These are phyloP conservation scores for Xylona heveae DNA, from an alignment of 495 filamentous ascomycete species.

Conservation along the genomic window DNA sequence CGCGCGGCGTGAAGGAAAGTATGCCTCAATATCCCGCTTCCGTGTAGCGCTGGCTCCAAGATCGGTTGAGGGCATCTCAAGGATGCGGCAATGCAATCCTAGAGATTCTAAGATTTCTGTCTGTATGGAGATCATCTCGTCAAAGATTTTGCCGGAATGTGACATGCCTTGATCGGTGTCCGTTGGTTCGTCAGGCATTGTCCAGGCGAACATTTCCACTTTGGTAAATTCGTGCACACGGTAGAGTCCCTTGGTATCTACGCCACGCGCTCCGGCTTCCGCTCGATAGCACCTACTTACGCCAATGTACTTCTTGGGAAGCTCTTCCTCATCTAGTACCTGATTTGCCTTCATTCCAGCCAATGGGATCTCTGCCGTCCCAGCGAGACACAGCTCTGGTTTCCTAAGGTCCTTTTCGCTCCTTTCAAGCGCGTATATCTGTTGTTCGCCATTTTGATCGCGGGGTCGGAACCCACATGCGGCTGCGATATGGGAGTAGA, in stretches of 20 bases:
- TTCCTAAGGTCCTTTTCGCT: constrained; percentile 31
- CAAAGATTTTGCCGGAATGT: constrained; percentile 53
- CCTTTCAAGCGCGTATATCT: constrained; percentile 63
- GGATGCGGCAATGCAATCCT: constrained; percentile 63
- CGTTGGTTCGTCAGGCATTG: constrained; percentile 21
- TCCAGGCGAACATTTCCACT: constrained; percentile 92
- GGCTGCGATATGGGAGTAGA: constrained; percentile 75
- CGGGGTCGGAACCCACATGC: constrained; percentile 89
- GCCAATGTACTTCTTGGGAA: constrained; percentile 64
- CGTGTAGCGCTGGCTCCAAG: constrained; percentile 70
- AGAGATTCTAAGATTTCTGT: constrained; percentile 56
- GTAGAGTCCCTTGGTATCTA: constrained; percentile 85
- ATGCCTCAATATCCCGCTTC: constrained; percentile 85
- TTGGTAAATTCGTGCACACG: constrained; percentile 99
- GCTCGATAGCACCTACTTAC: constrained; percentile 80
- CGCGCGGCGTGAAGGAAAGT: constrained; percentile 62
- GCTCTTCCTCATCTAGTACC: constrained; percentile 32
- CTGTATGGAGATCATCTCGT: constrained; percentile 70
- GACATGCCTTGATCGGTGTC: no score
- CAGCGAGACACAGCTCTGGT: constrained; percentile 53
- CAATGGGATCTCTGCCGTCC: constrained; percentile 84
- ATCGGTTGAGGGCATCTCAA: constrained; percentile 82
- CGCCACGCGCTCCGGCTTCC: constrained; percentile 75
- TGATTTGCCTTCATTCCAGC: constrained; percentile 73
- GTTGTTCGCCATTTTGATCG: constrained; percentile 75